Evolutionary conservation across 2,329 filamentous ascomycete genomes (phyloP).

Genomic region (Talaromyces sp.): DNA sequence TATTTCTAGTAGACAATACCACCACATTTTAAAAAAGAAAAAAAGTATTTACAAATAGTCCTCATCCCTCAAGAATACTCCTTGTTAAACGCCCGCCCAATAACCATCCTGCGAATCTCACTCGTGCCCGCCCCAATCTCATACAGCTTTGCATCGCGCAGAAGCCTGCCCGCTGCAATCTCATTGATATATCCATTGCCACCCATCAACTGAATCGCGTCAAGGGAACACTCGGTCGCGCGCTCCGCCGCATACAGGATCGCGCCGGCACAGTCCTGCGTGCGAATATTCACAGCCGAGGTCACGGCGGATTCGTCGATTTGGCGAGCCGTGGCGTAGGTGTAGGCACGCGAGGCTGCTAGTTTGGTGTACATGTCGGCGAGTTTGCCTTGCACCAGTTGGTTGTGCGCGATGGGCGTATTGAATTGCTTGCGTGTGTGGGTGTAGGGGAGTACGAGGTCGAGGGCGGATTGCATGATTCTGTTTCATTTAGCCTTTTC

Average conservation of each 20-base stretch:
- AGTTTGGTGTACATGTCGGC: conserved; percentile 98
- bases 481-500: conserved; percentile 21
- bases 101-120: conserved; percentile 90
- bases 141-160: conserved; percentile 78
- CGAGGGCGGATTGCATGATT: conserved; percentile 88
- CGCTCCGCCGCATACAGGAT: conserved; percentile 73
- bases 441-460: conserved; percentile 80
- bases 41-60: not conserved
- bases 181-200: conserved; percentile 97
- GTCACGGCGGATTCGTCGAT: conserved; percentile 53
- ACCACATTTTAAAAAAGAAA: not conserved
- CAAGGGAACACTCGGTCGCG: conserved; percentile 39
- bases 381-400: conserved; percentile 86
- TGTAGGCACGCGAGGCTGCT: conserved; percentile 78
- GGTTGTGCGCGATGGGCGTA: conserved; percentile 80
- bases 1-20: too few relatives aligned
- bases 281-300: conserved; percentile 62
- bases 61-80: conserved; percentile 53
- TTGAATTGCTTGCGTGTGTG: conserved; percentile 89
- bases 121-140: conserved; percentile 97
- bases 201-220: conserved; percentile 83
- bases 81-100: conserved; percentile 87
- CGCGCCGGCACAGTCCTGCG: conserved; percentile 93
- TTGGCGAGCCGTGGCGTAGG: conserved; percentile 71
- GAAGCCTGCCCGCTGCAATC: conserved; percentile 78